Evolutionary conservation across 73 alveolate genomes (phyloP).

Genomic region (Tetrahymena malaccensis): DNA sequence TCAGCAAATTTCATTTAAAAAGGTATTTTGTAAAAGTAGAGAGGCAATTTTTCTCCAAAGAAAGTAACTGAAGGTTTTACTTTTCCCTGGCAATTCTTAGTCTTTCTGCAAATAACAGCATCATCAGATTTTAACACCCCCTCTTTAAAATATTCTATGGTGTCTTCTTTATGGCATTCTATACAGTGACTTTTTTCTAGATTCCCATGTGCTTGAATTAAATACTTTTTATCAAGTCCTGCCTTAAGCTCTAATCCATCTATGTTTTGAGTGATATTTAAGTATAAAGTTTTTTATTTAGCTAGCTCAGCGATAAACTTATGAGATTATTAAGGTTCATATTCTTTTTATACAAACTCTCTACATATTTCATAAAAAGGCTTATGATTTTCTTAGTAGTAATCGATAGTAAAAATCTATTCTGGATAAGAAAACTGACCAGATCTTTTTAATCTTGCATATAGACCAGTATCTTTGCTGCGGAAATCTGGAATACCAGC

Average conservation of each 20-base stretch:
- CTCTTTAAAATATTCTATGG: slow-evolving; percentile 17
- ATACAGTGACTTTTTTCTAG: slow-evolving; percentile 37
- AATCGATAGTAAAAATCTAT: slow-evolving; percentile 51
- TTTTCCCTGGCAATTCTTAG: slow-evolving; percentile 15
- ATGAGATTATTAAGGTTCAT: slow-evolving; percentile 56
- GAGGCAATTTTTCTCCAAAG: slow-evolving; percentile 60
- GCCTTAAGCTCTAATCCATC: slow-evolving; percentile 69
- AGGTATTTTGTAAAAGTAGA: slow-evolving; percentile 3
- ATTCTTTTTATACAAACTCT: slow-evolving; percentile 40
- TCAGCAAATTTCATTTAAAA: slow-evolving; percentile 25
- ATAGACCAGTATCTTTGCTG: slow-evolving; percentile 84
- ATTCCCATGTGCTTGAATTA: slow-evolving; percentile 72
- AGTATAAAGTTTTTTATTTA: slow-evolving; percentile 32
- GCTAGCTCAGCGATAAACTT: slow-evolving; percentile 22
- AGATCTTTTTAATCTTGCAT: slow-evolving; percentile 45
- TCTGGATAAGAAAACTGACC: slow-evolving; percentile 51
- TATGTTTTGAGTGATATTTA: slow-evolving; percentile 63
- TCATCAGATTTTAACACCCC: slow-evolving; percentile 21
- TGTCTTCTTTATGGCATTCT: slow-evolving; percentile 20
- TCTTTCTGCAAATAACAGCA: slow-evolving; percentile 1
- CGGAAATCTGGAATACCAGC: slow-evolving; percentile 99
- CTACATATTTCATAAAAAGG: slow-evolving; percentile 47
- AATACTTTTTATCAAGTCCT: slow-evolving; percentile 51
- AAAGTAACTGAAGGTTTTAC: slow-evolving; percentile 58
- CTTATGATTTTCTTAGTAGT: slow-evolving; percentile 56